phyloP scores from a whole-genome alignment of 2,329 filamentous ascomycete species.

The Botrytis sinoallii region DNA sequence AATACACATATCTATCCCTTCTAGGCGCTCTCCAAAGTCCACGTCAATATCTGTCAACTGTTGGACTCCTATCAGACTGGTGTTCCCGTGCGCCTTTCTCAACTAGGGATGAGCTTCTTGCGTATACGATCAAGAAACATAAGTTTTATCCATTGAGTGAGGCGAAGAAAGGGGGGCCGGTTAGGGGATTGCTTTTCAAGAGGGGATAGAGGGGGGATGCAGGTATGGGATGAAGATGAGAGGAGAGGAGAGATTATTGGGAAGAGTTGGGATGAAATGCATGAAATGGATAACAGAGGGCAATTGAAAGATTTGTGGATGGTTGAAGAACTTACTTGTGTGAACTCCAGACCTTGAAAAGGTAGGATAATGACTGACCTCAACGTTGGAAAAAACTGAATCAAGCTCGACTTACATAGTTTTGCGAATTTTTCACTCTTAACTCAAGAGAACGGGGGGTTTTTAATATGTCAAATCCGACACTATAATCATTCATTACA shows the following conservation, averaged over 20 bases:
- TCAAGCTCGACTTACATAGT: not conserved
- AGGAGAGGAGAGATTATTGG: not conserved
- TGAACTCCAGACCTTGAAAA: not conserved
- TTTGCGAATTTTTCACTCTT: not conserved
- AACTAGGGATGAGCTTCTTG: not conserved
- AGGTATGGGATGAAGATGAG: not conserved
- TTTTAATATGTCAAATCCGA: not conserved
- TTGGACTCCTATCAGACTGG: not conserved
- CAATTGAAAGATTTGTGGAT: not conserved
- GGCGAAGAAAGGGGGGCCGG: not conserved
- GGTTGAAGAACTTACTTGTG: not conserved
- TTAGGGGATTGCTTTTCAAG: not conserved
- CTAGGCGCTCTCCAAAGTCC: not conserved
- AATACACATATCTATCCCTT: not conserved
- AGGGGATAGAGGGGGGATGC: not conserved
- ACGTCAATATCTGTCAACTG: constrained; percentile 1
- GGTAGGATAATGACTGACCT: not conserved
- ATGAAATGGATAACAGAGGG: not conserved
- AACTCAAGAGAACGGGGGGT: not conserved
- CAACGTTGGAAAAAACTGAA: not conserved
- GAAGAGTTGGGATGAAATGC: not conserved
- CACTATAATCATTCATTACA: constrained; percentile 8
- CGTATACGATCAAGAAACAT: not conserved
- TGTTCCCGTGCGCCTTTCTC: not conserved
- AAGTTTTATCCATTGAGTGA: not conserved